Base-by-base conservation (phyloP, 257 asterid species). In the Capsicum baccatum region DNA sequence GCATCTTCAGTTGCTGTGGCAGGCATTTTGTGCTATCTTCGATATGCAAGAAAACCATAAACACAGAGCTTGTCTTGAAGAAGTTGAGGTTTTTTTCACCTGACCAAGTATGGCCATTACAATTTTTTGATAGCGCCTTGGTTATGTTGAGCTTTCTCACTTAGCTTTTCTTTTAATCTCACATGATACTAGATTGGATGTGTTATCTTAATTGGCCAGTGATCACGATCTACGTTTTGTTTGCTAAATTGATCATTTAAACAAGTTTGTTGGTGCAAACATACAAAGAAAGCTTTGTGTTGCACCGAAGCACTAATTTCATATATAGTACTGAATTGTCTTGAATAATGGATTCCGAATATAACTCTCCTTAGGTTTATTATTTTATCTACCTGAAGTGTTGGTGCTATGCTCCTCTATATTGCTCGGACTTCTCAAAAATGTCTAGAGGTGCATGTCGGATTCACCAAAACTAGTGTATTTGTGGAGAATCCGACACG, bases 111-210 rank as follows among this genome's bases (percentile, higher is more conserved):
- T 83, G 62, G 50, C 86, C 76, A 84, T 82, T 70, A 84, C 90
- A 87, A 84, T 88, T 94, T 39, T 94, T 92, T 94, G 94, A 83
- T 89, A 87, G 88, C 83, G 17, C 85, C 85, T 69, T 86, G 83
- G 35, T 78, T 80, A 85, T 85, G 83, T 55, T 80, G 60, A 16
- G 63, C 83, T 85, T 78, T 78, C 83, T 19, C 80, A 12, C 69
- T 73, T 87, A 64, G 85, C 37, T 35, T 92, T 81, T 39, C 33
- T 26, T 67, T 85, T 79, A n/a, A 83, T 80, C 79, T 59, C 81
- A 70, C 86, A 62, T 76, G 71, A 85, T 81, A 83, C 62, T 80
- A 74, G 69, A 73, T 80, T 19, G 60, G 44, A 35, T 39, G 81
- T 71, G 47, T 37, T 85, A 67, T 47, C 60, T 17, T 44, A 79